Evolutionary conservation across 768 basidiomycete species (phyloP).

Genomic region (Xanthoconium stramineum): DNA sequence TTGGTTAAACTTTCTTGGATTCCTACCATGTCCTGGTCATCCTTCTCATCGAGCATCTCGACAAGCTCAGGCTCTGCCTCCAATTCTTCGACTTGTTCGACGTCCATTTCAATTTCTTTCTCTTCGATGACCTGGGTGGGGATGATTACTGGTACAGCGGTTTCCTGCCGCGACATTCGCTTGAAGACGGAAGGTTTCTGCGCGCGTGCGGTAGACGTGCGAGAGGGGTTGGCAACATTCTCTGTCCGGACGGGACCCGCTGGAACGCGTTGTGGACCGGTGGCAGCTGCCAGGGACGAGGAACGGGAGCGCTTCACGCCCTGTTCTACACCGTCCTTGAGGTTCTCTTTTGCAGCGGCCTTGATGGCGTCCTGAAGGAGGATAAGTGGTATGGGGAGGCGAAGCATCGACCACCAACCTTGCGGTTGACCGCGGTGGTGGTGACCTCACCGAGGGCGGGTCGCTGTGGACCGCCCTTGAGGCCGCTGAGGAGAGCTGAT

Average conservation of each 20-base stretch:
- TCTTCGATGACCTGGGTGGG: slow-evolving; percentile 40
- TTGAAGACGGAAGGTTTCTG: slow-evolving; percentile 35
- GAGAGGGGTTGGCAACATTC: slow-evolving; percentile 39
- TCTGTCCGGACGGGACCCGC: slow-evolving; percentile 56
- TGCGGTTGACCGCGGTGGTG: slow-evolving; percentile 71
- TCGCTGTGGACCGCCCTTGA: slow-evolving; percentile 61
- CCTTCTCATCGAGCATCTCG: slow-evolving; percentile 45
- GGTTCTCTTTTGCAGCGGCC: slow-evolving; percentile 49
- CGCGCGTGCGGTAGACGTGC: slow-evolving; percentile 27
- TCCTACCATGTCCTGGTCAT: slow-evolving; percentile 64
- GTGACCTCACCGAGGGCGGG: slow-evolving; percentile 82
- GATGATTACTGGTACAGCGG: slow-evolving; percentile 42
- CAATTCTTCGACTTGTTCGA: slow-evolving; percentile 39
- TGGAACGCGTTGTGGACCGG: slow-evolving; percentile 67
- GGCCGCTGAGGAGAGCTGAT: slow-evolving; percentile 35
- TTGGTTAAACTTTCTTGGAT: slow-evolving; percentile 40
- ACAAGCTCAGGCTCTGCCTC: slow-evolving; percentile 42
- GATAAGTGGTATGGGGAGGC: slow-evolving; percentile 2
- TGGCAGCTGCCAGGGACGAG: slow-evolving; percentile 60
- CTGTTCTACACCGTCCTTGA: slow-evolving; percentile 55
- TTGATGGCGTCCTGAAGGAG: slow-evolving; percentile 39
- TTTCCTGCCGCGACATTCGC: slow-evolving; percentile 41
- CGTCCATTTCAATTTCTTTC: slow-evolving; percentile 61
- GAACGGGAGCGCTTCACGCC: slow-evolving; percentile 59
- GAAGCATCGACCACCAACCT: slow-evolving; percentile 43